A percentile compares a stretch with the other conserved stretches of the same genome.
Conservation (phyloP, 2,329 filamentous ascomycete species). For the Fonsecaea pedrosoi region DNA sequence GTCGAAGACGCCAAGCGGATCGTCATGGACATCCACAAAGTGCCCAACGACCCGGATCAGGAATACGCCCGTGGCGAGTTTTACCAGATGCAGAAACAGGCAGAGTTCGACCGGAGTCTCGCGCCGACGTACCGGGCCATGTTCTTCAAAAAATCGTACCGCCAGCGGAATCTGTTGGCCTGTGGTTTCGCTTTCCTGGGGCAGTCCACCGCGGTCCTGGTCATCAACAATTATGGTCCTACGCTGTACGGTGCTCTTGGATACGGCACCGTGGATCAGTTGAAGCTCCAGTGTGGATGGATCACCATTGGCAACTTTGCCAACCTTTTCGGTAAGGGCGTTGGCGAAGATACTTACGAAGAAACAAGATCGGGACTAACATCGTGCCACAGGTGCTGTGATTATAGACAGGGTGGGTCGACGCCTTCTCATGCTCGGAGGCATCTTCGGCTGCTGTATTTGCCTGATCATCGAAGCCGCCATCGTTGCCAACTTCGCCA, state of each 20-base stretch:
- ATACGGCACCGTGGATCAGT: constrained; percentile 23
- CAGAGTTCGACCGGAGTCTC: constrained; percentile 23
- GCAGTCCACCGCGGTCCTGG: constrained; percentile 22
- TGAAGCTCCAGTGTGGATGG: constrained; percentile 29
- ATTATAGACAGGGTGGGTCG: constrained; percentile 36
- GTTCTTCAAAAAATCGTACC: constrained; percentile 27
- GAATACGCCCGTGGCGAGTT: constrained; percentile 29
- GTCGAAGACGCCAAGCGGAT: constrained; percentile 37
- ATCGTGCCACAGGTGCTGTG: constrained; percentile 9
- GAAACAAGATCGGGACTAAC: neutral
- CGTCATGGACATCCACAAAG: constrained; percentile 32
- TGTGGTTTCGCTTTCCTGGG: constrained; percentile 20
- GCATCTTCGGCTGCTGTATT: constrained; percentile 29
- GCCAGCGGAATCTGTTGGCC: constrained; percentile 17
- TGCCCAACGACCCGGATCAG: constrained; percentile 8
- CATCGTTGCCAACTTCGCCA: constrained; percentile 29
- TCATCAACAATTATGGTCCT: constrained; percentile 32
- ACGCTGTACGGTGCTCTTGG: constrained; percentile 27
- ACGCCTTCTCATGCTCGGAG: constrained; percentile 40
- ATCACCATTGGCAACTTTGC: constrained; percentile 25
- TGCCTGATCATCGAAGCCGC: constrained; percentile 25
- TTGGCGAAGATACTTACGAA: neutral
- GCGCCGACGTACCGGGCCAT: constrained; percentile 19
- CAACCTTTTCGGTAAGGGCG: constrained; percentile 19
- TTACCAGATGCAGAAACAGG: constrained; percentile 32